These are phyloP conservation scores for Phoma sp. DNA, from an alignment of 2,329 filamentous ascomycete genomes.

Conservation along the genomic window DNA sequence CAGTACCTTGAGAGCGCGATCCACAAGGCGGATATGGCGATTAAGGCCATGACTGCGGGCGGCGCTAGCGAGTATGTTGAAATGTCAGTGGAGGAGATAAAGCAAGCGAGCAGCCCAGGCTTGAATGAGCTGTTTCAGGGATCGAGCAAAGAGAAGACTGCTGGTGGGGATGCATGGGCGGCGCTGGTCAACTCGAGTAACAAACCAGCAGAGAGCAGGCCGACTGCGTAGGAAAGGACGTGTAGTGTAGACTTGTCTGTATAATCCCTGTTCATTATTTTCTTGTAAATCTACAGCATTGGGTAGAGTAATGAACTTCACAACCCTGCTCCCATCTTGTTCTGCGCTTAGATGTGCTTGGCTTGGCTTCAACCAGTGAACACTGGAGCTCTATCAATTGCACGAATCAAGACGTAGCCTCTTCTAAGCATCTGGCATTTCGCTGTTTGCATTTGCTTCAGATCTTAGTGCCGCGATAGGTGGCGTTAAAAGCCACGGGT, in stretches of 20 bases:
- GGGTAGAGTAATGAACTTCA: neutral
- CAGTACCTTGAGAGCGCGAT: slow-evolving; percentile 26
- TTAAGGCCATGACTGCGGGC: slow-evolving; percentile 24
- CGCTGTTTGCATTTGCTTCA: too few relatives aligned
- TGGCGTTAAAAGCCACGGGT: too few relatives aligned
- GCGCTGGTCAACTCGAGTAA: slow-evolving; percentile 25
- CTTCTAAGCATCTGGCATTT: too few relatives aligned
- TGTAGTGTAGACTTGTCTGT: slow-evolving; percentile 6
- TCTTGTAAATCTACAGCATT: slow-evolving; percentile 15
- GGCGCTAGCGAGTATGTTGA: slow-evolving; percentile 29
- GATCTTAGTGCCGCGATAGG: too few relatives aligned
- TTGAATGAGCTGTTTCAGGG: slow-evolving; percentile 5
- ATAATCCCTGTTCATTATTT: slow-evolving; percentile 14
- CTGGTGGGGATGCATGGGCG: slow-evolving; percentile 25
- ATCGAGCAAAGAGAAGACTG: neutral
- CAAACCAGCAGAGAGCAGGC: slow-evolving; percentile 7
- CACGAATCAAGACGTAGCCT: too few relatives aligned
- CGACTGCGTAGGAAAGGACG: neutral
- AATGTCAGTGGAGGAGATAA: slow-evolving; percentile 19
- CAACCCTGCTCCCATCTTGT: too few relatives aligned
- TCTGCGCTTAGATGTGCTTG: too few relatives aligned
- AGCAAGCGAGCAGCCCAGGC: slow-evolving; percentile 10
- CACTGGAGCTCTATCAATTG: too few relatives aligned
- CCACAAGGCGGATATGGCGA: slow-evolving; percentile 29
- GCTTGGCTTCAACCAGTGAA: too few relatives aligned